These are phyloP conservation scores for Microbotryum silenes-acaulis DNA, from an alignment of 1,284 basidiomycete species.

Conservation along the genomic window DNA sequence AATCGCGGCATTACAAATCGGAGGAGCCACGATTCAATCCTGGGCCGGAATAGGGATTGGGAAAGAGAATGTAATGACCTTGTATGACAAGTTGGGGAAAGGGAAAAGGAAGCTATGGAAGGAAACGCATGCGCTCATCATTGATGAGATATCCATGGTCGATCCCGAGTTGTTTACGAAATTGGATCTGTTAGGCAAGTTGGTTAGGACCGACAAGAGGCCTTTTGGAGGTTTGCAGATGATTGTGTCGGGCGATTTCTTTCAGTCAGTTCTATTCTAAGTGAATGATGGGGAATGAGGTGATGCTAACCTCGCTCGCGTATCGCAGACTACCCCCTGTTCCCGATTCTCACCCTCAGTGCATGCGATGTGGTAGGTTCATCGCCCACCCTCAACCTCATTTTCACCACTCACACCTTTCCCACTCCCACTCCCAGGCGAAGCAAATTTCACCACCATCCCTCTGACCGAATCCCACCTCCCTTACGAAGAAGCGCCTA, in stretches of 20 bases:
- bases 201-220: slow-evolving; percentile 12
- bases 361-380: slow-evolving; percentile 24
- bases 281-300: no score
- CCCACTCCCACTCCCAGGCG: not conserved
- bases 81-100: not conserved
- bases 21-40: slow-evolving; percentile 31
- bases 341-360: slow-evolving; percentile 11
- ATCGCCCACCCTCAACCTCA: no score
- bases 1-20: slow-evolving; percentile 39
- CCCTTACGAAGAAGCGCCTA: slow-evolving; percentile 12
- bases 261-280: slow-evolving; percentile 6
- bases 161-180: slow-evolving; percentile 20
- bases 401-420: not conserved
- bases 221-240: slow-evolving; percentile 18
- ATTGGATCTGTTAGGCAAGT: slow-evolving; percentile 24
- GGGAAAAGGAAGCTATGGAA: slow-evolving; percentile 12
- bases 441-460: slow-evolving; percentile 9
- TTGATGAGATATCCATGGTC: slow-evolving; percentile 31
- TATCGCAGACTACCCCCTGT: slow-evolving; percentile 19
- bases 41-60: slow-evolving; percentile 23
- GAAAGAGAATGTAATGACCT: slow-evolving; percentile 6
- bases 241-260: slow-evolving; percentile 30
- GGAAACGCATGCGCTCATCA: slow-evolving; percentile 12
- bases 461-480: slow-evolving; percentile 9
- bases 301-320: no score